Evolutionary conservation across 495 filamentous ascomycete species (phyloP).

Genomic region (Acidiella bohemica): DNA sequence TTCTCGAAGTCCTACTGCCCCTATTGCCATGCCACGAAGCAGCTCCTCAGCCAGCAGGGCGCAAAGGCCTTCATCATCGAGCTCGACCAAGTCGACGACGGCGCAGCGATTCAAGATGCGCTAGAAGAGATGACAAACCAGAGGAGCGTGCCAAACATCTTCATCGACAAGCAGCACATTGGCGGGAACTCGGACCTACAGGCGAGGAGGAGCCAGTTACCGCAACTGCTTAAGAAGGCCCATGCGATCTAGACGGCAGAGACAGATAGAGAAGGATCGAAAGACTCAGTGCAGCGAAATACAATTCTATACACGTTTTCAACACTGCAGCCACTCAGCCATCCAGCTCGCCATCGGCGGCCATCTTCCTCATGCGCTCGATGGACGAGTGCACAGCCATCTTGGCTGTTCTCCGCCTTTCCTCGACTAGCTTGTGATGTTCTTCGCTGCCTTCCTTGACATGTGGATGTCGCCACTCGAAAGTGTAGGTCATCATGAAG

Average conservation of each 20-base stretch:
- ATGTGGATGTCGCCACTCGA: constrained; percentile 37
- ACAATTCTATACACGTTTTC: too few relatives aligned
- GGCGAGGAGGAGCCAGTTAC: constrained; percentile 43
- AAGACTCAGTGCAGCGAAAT: background rate
- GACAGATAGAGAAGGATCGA: background rate
- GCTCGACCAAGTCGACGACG: constrained; percentile 76
- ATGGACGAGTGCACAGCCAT: constrained; percentile 20
- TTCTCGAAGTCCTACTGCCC: constrained; percentile 97
- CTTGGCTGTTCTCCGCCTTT: constrained; percentile 19
- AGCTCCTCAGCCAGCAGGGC: constrained; percentile 48
- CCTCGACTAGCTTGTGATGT: constrained; percentile 21
- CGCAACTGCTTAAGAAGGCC: constrained; percentile 47
- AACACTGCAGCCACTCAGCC: too few relatives aligned
- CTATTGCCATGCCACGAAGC: constrained; percentile 76
- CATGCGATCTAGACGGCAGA: constrained; percentile 41
- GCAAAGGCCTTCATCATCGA: constrained; percentile 68
- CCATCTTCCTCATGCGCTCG: constrained; percentile 21
- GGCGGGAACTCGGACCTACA: constrained; percentile 94
- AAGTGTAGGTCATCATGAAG: constrained; percentile 42
- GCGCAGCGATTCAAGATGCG: constrained; percentile 67
- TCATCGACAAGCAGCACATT: constrained; percentile 79
- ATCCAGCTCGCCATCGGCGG: constrained; percentile 16
- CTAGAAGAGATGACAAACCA: constrained; percentile 69
- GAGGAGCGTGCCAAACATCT: constrained; percentile 88
- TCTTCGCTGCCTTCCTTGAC: constrained; percentile 25